Percentiles rank a stretch among this genome's conserved stretches.
Conservation (phyloP, 352 stramenopile genomes). For the Pythium myriotylum region DNA sequence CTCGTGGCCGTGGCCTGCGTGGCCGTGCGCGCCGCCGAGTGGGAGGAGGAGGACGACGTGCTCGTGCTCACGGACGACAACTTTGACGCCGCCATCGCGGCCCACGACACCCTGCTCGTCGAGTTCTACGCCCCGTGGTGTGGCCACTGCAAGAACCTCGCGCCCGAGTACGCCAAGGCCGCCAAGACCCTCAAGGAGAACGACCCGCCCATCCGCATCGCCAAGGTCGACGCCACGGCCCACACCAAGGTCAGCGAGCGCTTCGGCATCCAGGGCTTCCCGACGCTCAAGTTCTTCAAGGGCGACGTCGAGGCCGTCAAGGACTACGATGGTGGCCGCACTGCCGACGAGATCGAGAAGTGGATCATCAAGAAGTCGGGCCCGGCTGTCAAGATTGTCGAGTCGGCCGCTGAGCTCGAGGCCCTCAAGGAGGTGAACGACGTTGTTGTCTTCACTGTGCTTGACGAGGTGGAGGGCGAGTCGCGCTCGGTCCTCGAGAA, state of each 20-base stretch:
- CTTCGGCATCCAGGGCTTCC: slow-evolving; percentile 90
- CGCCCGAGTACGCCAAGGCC: slow-evolving; percentile 88
- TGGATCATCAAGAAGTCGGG: slow-evolving; percentile 93
- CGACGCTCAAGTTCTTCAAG: slow-evolving; percentile 94
- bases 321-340: slow-evolving; percentile 89
- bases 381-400: slow-evolving; percentile 84
- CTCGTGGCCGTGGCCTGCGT: slow-evolving; percentile 53
- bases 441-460: slow-evolving; percentile 83
- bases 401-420: slow-evolving; percentile 66
- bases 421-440: slow-evolving; percentile 83
- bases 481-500: slow-evolving; percentile 71
- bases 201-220: slow-evolving; percentile 87
- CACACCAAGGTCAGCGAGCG: slow-evolving; percentile 59
- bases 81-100: slow-evolving; percentile 87
- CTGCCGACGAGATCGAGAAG: slow-evolving; percentile 84
- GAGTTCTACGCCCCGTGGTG: slow-evolving; percentile 96
- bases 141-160: slow-evolving; percentile 93
- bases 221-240: slow-evolving; percentile 79
- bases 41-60: slow-evolving; percentile 91
- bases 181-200: slow-evolving; percentile 76
- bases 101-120: slow-evolving; percentile 86
- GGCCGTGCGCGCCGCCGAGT: slow-evolving; percentile 43
- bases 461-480: slow-evolving; percentile 81
- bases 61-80: slow-evolving; percentile 91
- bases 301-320: slow-evolving; percentile 76